These are phyloP conservation scores for Nicotiana attenuata DNA, from an alignment of 257 asterid species.

Conservation along the genomic window DNA sequence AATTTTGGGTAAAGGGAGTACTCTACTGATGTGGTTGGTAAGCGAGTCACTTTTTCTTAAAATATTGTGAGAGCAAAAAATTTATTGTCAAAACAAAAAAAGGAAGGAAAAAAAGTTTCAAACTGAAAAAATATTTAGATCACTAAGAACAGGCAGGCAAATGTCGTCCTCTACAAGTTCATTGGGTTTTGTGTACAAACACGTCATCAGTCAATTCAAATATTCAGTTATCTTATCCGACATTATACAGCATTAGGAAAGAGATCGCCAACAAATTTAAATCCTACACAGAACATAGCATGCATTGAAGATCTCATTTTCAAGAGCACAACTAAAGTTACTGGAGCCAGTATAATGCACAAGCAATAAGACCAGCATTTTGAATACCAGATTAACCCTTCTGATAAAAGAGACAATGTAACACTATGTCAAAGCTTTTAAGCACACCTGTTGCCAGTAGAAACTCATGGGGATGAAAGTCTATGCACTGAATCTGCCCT, in stretches of 20 bases:
- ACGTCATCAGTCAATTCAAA: neutral
- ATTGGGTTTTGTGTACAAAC: neutral
- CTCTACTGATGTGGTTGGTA: neutral
- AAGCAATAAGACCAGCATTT: neutral
- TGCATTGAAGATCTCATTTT: neutral
- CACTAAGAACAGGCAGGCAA: neutral
- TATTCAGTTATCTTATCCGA: neutral
- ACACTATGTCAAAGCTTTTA: slow-evolving; percentile 11
- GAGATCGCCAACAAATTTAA: neutral
- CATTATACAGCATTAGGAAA: neutral
- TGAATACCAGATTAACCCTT: neutral
- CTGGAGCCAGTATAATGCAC: neutral
- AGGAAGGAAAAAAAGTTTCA: neutral
- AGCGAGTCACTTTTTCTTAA: neutral
- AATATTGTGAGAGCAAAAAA: neutral
- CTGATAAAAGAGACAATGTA: slow-evolving; percentile 11
- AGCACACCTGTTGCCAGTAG: slow-evolving; percentile 90
- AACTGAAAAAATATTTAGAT: neutral
- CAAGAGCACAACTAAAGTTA: neutral
- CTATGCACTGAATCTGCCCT: slow-evolving; percentile 92
- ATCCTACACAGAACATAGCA: neutral
- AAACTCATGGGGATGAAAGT: slow-evolving; percentile 95
- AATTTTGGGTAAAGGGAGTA: neutral
- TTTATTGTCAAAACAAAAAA: neutral
- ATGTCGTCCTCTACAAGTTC: neutral